These are phyloP conservation scores for Diaporthe eres DNA, from an alignment of 2,329 filamentous ascomycete genomes.

Conservation along the genomic window DNA sequence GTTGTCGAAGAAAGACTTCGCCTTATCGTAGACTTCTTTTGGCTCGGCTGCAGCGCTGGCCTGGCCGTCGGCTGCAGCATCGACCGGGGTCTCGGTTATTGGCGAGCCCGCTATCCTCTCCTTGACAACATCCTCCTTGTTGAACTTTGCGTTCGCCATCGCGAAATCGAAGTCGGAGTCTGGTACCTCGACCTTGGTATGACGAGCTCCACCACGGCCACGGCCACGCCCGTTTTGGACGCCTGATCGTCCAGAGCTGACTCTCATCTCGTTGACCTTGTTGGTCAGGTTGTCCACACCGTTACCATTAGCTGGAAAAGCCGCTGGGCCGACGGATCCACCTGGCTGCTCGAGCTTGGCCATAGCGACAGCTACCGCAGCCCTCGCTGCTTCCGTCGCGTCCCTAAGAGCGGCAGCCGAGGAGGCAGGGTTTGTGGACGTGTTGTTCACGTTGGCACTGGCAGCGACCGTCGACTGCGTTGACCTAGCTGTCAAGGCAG, in stretches of 20 bases:
- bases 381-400: slow-evolving; percentile 81
- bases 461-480: slow-evolving; percentile 52
- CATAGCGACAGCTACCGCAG: slow-evolving; percentile 86
- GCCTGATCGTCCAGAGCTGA: slow-evolving; percentile 68
- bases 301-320: slow-evolving; percentile 56
- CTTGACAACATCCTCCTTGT: slow-evolving; percentile 87
- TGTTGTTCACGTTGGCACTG: slow-evolving; percentile 10
- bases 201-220: slow-evolving; percentile 61
- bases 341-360: slow-evolving; percentile 71
- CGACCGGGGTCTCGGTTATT: slow-evolving; percentile 64
- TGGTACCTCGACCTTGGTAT: slow-evolving; percentile 87
- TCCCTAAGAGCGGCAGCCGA: slow-evolving; percentile 67
- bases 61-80: slow-evolving; percentile 54
- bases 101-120: slow-evolving; percentile 86
- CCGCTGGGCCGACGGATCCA: slow-evolving; percentile 47
- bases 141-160: slow-evolving; percentile 88
- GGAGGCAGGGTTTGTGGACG: slow-evolving; percentile 50
- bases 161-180: slow-evolving; percentile 94
- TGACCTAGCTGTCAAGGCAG: slow-evolving; percentile 54
- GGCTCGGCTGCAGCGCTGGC: slow-evolving; percentile 36
- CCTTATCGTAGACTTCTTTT: slow-evolving; percentile 82
- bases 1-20: slow-evolving; percentile 96
- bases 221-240: slow-evolving; percentile 58
- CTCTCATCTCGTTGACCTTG: slow-evolving; percentile 83
- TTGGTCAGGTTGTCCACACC: slow-evolving; percentile 79